Evolutionary conservation across 75 land plant genomes (phyloP).

Genomic region (Cupressus sempervirens): DNA sequence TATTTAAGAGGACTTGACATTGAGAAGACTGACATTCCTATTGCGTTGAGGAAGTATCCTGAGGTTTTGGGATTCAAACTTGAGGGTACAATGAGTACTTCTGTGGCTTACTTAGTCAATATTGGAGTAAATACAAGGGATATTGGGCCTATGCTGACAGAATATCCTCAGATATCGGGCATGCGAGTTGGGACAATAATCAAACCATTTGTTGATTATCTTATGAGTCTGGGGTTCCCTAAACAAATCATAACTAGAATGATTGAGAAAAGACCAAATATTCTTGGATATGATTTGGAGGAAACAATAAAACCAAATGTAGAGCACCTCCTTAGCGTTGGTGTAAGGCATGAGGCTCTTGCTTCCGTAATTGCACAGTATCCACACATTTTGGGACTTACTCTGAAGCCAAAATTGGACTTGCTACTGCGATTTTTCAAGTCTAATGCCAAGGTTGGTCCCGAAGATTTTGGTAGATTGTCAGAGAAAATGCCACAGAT

Average conservation of each 20-base stretch:
- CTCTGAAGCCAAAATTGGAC: constrained; percentile 45
- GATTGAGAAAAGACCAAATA: constrained; percentile 54
- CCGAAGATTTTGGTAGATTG: constrained; percentile 46
- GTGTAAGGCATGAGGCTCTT: constrained; percentile 47
- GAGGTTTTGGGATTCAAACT: constrained; percentile 72
- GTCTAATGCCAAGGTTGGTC: constrained; percentile 48
- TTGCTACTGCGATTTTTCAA: constrained; percentile 51
- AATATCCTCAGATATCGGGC: constrained; percentile 70
- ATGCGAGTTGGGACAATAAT: constrained; percentile 81
- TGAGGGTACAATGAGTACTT: constrained; percentile 95
- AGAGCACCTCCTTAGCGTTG: constrained; percentile 51
- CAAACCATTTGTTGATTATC: constrained; percentile 63
- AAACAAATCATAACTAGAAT: constrained; percentile 52
- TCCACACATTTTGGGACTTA: constrained; percentile 59
- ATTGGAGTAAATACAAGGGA: constrained; percentile 68
- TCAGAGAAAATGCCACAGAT: constrained; percentile 77
- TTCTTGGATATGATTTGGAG: constrained; percentile 66
- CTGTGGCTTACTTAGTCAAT: constrained; percentile 76
- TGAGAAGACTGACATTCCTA: constrained; percentile 43
- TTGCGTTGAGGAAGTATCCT: constrained; percentile 61
- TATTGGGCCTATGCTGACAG: constrained; percentile 76
- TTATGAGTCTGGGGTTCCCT: constrained; percentile 58
- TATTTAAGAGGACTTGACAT: constrained; percentile 73
- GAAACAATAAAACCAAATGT: constrained; percentile 63
- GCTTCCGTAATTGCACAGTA: constrained; percentile 59